Conservation (phyloP, 345 rosid species). For the Leavenworthia alabamica region DNA sequence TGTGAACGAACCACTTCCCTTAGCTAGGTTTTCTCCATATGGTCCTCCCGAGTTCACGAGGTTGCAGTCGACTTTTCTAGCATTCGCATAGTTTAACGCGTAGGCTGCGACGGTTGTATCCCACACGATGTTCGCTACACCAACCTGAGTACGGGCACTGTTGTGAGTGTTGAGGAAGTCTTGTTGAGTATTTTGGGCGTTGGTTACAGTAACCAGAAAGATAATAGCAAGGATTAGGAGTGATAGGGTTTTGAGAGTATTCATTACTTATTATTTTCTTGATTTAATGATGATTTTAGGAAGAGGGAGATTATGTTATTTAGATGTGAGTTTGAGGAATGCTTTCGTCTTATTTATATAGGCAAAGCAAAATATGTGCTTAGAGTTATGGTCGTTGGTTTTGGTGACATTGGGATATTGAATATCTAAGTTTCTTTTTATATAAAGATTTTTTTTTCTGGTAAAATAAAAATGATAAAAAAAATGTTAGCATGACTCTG, state of each 20-base stretch:
- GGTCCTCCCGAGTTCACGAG: slow-evolving; percentile 45
- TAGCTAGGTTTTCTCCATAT: slow-evolving; percentile 59
- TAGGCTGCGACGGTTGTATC: slow-evolving; percentile 35
- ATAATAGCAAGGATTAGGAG: slow-evolving; percentile 4
- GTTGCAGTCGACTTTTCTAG: slow-evolving; percentile 34
- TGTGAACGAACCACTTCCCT: slow-evolving; percentile 35
- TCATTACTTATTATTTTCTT: neutral
- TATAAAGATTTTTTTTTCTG: too few species aligned
- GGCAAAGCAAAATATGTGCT: too few species aligned
- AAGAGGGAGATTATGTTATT: too few species aligned
- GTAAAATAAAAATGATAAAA: too few species aligned
- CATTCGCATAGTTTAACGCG: slow-evolving; percentile 35
- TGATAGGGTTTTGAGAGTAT: neutral
- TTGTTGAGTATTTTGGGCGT: slow-evolving; percentile 32
- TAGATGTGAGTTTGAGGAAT: too few species aligned
- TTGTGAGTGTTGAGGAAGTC: slow-evolving; percentile 47
- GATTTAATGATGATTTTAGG: too few species aligned
- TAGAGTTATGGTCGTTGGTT: too few species aligned
- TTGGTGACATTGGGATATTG: too few species aligned
- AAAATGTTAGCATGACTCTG: too few species aligned
- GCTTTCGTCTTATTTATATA: too few species aligned
- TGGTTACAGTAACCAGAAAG: slow-evolving; percentile 5
- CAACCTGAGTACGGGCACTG: slow-evolving; percentile 33
- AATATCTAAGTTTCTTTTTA: too few species aligned
- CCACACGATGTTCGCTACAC: slow-evolving; percentile 41